phyloP scores from a whole-genome alignment of 2,329 filamentous ascomycete species.

The Fusarium dlaminii region DNA sequence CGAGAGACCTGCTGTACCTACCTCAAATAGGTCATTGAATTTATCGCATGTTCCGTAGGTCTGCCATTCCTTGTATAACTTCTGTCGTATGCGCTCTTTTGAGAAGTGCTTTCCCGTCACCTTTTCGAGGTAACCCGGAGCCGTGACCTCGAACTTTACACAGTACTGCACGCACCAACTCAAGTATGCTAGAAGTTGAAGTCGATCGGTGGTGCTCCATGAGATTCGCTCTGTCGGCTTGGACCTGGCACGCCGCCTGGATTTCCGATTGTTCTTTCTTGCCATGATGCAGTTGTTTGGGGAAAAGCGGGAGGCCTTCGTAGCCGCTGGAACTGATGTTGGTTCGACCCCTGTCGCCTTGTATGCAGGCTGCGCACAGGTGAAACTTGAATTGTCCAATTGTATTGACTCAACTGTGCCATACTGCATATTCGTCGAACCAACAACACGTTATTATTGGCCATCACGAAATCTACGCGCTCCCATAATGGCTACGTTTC shows the following conservation, averaged over 20 bases:
- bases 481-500: rapidly evolving
- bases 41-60: rapidly evolving
- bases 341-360: not conserved
- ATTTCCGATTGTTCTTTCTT: not conserved
- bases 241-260: not conserved
- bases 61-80: not conserved
- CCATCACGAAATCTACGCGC: not conserved
- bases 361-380: not conserved
- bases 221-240: rapidly evolving
- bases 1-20: rapidly evolving
- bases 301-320: rapidly evolving
- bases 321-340: rapidly evolving
- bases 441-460: not conserved
- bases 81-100: not conserved
- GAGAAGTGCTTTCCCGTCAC: not conserved
- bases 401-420: rapidly evolving
- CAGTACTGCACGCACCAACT: not conserved
- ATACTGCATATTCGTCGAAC: not conserved
- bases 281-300: not conserved
- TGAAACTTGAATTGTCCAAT: not conserved
- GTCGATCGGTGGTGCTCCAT: not conserved
- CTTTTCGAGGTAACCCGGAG: not conserved
- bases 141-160: not conserved
- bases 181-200: not conserved
- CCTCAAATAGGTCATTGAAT: not conserved